Conservation (phyloP, 192 early-diverging fungal genomes). For the Borealophlyctis nickersoniae region DNA sequence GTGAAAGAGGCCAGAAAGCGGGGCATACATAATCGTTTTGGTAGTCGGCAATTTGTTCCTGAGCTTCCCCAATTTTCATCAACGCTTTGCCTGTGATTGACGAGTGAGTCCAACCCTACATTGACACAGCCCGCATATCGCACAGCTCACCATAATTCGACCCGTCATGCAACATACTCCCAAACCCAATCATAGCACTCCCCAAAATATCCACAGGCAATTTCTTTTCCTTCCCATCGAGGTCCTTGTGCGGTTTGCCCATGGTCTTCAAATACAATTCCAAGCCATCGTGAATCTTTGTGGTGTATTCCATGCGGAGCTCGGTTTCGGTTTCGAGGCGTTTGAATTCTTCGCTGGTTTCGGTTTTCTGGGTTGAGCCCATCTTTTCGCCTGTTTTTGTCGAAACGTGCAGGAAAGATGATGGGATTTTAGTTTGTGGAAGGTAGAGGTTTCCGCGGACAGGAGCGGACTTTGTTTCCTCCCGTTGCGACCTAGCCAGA, state of each 20-base stretch:
- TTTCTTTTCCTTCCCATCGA: slow-evolving; percentile 61
- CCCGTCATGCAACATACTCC: slow-evolving; percentile 37
- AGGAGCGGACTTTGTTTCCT: too few species aligned
- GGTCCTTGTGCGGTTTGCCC: slow-evolving; percentile 52
- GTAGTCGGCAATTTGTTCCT: slow-evolving; percentile 41
- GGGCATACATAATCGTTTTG: slow-evolving; percentile 46
- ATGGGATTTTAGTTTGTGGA: neutral
- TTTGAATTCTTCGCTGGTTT: slow-evolving; percentile 80
- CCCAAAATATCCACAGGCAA: slow-evolving; percentile 66
- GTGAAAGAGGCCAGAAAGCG: too few species aligned
- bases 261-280: slow-evolving; percentile 43
- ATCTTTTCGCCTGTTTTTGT: neutral
- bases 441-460: neutral
- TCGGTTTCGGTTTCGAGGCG: slow-evolving; percentile 74
- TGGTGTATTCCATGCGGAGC: slow-evolving; percentile 55
- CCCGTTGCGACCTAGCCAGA: too few species aligned
- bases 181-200: slow-evolving; percentile 60
- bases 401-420: neutral
- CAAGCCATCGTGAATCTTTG: slow-evolving; percentile 58
- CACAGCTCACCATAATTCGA: slow-evolving; percentile 31
- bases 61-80: slow-evolving; percentile 45
- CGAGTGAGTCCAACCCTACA: neutral
- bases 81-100: slow-evolving; percentile 43
- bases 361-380: slow-evolving; percentile 22
- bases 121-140: neutral